A percentile compares a stretch with the other conserved stretches of the same genome.
phyloP scores from a whole-genome alignment of 176 grass and related monocot genomes.

The Eragrostis nindensis region DNA sequence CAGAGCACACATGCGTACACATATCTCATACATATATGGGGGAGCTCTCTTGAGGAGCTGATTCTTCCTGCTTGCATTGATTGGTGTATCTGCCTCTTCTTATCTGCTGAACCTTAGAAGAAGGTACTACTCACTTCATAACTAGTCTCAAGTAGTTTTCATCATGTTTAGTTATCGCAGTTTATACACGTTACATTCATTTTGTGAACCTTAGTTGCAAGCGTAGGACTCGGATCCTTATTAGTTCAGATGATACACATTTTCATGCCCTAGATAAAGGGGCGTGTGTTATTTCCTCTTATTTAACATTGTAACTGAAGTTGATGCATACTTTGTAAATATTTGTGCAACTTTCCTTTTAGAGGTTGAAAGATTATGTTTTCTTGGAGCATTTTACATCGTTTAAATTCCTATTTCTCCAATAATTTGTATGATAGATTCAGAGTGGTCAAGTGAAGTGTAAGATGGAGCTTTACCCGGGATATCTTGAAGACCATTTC shows the following conservation, averaged over 20 bases:
- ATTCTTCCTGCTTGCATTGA: slow-evolving; percentile 1
- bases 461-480: slow-evolving; percentile 61
- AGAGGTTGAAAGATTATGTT: neutral
- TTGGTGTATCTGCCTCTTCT: neutral
- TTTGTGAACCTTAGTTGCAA: neutral
- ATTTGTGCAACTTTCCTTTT: neutral
- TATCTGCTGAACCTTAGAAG: slow-evolving; percentile 7
- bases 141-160: neutral
- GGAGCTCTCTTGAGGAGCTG: slow-evolving; percentile 33
- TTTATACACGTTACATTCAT: neutral
- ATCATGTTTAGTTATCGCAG: neutral
- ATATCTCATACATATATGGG: neutral
- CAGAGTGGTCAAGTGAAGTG: slow-evolving; percentile 17
- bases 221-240: neutral
- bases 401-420: neutral
- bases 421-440: neutral
- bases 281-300: neutral
- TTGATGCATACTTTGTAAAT: neutral
- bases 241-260: neutral
- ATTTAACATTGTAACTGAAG: too few relatives aligned
- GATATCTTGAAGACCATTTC: slow-evolving; percentile 54
- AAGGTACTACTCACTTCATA: slow-evolving; percentile 39
- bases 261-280: neutral
- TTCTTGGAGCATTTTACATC: neutral
- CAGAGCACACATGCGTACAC: neutral